phyloP scores from a whole-genome alignment of 2,329 filamentous ascomycete genomes.

The Tolypocladium tropicale region DNA sequence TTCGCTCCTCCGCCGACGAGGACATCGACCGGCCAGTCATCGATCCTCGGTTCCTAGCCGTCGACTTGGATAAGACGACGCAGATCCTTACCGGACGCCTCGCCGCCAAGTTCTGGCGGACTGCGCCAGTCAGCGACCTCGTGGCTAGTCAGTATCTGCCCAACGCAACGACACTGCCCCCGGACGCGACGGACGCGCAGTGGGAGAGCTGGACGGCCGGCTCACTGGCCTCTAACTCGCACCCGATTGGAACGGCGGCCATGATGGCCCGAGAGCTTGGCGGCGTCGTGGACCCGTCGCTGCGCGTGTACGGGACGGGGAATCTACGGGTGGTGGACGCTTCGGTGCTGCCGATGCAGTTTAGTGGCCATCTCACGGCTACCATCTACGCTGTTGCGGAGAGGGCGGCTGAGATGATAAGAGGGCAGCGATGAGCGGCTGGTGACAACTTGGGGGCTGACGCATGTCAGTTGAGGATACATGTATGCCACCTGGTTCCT shows the following conservation, averaged over 20 bases:
- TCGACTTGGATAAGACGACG: constrained; percentile 23
- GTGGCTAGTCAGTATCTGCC: not conserved
- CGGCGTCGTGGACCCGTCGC: constrained; percentile 34
- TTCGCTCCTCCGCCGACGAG: constrained; percentile 23
- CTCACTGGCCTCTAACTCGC: constrained; percentile 22
- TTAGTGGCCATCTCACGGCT: constrained; percentile 6
- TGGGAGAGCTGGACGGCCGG: constrained; percentile 6
- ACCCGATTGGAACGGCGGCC: constrained; percentile 35
- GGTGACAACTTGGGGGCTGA: not conserved
- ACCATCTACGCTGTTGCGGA: constrained; percentile 10
- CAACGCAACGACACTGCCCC: not conserved
- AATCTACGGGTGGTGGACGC: constrained; percentile 10
- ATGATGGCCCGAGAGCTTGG: constrained; percentile 40
- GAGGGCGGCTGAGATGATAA: constrained; percentile 6
- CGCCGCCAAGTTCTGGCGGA: constrained; percentile 19
- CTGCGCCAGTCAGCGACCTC: constrained; percentile 9
- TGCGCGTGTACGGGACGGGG: constrained; percentile 31
- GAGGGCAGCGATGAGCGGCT: not conserved
- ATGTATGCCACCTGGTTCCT: not conserved
- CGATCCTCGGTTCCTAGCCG: constrained; percentile 23
- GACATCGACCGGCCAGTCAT: constrained; percentile 23
- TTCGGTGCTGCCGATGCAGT: constrained; percentile 8
- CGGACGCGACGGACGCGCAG: constrained; percentile 5
- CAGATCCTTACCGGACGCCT: constrained; percentile 18
- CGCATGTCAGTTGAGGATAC: not conserved